A percentile compares a stretch with the other conserved stretches of the same genome.
These are phyloP conservation scores for Rhazya stricta DNA, from an alignment of 257 asterid genomes.

Conservation along the genomic window DNA sequence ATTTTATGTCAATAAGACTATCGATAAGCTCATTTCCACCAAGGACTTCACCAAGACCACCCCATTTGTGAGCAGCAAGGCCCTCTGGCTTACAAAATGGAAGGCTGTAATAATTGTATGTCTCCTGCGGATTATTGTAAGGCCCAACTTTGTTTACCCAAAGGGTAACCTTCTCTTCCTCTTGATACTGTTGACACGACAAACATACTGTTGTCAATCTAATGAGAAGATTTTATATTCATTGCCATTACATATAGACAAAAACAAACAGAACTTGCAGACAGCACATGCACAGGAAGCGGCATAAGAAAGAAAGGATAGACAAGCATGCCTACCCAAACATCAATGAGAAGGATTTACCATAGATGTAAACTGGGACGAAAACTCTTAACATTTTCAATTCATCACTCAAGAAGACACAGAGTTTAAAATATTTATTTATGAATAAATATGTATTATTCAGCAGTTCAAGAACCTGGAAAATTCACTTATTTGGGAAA, in stretches of 20 bases:
- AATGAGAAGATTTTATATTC: not conserved
- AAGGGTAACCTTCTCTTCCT: conserved; percentile 60
- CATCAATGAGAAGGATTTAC: not conserved
- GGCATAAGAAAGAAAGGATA: not conserved
- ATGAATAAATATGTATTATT: not conserved
- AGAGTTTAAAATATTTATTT: not conserved
- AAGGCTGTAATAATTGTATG: conserved; percentile 88
- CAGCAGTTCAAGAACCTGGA: not conserved
- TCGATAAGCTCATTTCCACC: conserved; percentile 99
- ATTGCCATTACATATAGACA: not conserved
- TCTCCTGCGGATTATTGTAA: conserved; percentile 93
- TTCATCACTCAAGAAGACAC: not conserved
- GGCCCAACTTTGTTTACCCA: conserved; percentile 99
- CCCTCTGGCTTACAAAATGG: conserved; percentile 83
- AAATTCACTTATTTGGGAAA: not conserved
- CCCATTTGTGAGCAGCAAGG: conserved; percentile 87
- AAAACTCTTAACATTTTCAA: not conserved
- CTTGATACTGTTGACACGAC: conserved; percentile 55
- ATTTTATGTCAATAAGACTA: conserved; percentile 77
- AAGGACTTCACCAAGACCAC: conserved; percentile 97
- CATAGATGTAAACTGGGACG: not conserved
- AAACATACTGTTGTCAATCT: conserved; percentile 25
- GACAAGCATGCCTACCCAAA: not conserved
- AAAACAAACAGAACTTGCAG: not conserved
- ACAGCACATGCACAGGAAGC: not conserved